Percentiles rank a stretch among this genome's conserved stretches.
phyloP scores from a whole-genome alignment of 2,329 filamentous ascomycete species.

The Clonostachys byssicola region DNA sequence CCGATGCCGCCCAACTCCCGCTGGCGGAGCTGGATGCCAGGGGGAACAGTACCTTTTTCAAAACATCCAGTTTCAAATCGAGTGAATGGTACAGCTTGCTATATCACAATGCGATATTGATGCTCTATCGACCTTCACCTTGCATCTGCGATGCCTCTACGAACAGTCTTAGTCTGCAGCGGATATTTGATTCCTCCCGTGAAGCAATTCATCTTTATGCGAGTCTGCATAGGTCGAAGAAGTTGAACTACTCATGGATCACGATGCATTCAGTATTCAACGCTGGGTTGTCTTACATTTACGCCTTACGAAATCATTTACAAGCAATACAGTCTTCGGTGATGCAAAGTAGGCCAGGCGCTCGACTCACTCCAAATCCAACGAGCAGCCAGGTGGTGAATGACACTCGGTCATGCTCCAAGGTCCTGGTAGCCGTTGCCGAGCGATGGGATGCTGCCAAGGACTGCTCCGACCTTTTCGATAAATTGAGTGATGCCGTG shows the following conservation, averaged over 20 bases:
- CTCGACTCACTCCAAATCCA: slow-evolving; percentile 14
- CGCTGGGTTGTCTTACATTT: slow-evolving; percentile 37
- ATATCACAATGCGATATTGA: slow-evolving; percentile 34
- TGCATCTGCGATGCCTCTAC: slow-evolving; percentile 16
- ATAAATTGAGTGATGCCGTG: slow-evolving; percentile 34
- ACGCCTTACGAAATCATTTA: slow-evolving; percentile 32
- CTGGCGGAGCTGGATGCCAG: slow-evolving; percentile 15
- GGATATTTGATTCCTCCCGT: slow-evolving; percentile 30
- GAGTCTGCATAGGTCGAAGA: slow-evolving; percentile 33
- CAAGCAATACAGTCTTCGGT: slow-evolving; percentile 16
- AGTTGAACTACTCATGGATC: slow-evolving; percentile 44
- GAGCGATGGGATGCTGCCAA: slow-evolving; percentile 33
- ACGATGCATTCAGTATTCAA: slow-evolving; percentile 43
- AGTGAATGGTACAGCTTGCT: slow-evolving; percentile 35
- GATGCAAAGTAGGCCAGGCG: slow-evolving; percentile 9
- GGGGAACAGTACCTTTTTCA: slow-evolving; percentile 7
- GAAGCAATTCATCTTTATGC: slow-evolving; percentile 36
- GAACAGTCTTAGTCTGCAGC: slow-evolving; percentile 20
- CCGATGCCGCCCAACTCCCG: slow-evolving; percentile 14
- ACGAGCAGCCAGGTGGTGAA: slow-evolving; percentile 36
- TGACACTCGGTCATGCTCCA: slow-evolving; percentile 34
- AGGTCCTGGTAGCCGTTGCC: slow-evolving; percentile 35
- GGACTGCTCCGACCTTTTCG: slow-evolving; percentile 35
- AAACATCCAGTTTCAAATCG: slow-evolving; percentile 26
- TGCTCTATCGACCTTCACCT: slow-evolving; percentile 34